Evolutionary conservation across 805 yeast species (phyloP).

Genomic region (Cyberlindnera petersonii): DNA sequence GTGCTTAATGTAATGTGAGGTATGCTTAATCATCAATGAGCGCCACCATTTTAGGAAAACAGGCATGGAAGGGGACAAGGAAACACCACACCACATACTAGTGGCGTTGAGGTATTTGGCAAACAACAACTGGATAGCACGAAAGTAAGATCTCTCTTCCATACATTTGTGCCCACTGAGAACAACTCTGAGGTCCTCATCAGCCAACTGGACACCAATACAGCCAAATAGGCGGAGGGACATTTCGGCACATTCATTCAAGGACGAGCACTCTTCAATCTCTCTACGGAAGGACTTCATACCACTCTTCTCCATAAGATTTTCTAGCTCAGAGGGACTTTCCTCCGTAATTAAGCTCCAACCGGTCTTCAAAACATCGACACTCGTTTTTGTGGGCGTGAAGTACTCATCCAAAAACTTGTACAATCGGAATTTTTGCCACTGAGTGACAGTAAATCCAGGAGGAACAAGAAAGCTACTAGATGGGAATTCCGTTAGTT

Average conservation of each 20-base stretch:
- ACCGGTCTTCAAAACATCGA: constrained; percentile 4
- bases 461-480: constrained; percentile 3
- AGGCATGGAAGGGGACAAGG: neutral
- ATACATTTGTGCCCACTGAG: neutral
- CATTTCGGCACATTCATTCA: constrained; percentile 4
- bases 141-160: constrained; percentile 1
- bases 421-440: constrained; percentile 3
- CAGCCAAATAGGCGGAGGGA: constrained; percentile 2
- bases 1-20: neutral
- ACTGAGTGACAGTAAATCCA: constrained; percentile 5
- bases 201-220: constrained; percentile 1
- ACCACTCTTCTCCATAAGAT: constrained; percentile 4
- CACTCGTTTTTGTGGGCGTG: neutral
- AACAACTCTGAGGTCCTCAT: constrained; percentile 1
- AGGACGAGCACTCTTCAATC: neutral
- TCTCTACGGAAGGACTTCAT: constrained; percentile 2
- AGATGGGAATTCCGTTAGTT: neutral
- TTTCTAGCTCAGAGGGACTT: neutral
- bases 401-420: constrained; percentile 1
- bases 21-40: constrained; percentile 1
- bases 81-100: neutral
- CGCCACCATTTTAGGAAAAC: constrained; percentile 7
- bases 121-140: neutral
- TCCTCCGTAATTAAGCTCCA: neutral
- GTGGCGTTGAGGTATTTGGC: neutral